Base-by-base conservation (phyloP, 129 eudicot species). In the Pittosporum tobira region DNA sequence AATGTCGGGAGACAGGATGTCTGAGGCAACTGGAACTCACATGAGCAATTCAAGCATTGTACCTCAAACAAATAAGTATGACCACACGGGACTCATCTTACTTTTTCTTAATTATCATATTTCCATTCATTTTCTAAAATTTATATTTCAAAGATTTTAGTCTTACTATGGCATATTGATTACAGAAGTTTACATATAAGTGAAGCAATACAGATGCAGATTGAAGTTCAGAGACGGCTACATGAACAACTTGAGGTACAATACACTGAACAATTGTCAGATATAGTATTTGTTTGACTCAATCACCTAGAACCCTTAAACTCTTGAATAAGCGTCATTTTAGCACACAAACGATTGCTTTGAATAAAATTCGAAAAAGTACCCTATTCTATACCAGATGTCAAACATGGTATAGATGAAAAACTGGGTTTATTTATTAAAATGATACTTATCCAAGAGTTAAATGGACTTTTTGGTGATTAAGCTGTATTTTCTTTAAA, bases 221-320 rank as follows among this genome's bases (percentile, higher is more conserved):
- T 75, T 34, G 94, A 87, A 72, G 99, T 84, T 59, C 94, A 79
- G 53, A 59, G 88, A 73, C 69, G 83, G 70, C 82, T 93, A 27
- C 86, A 84, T 62, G 94, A 87, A 68, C 99, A 93, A 79, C 96
- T 84, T 49, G 99, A 93, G 99, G 99, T 93, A 79, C 69, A 56
- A 59, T 59, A 66, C 27, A 4, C 42, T 68, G 53, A 43, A 47
- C 27, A 47, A 20, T 23, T 46, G 28, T 26, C 44, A 22, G 37
- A 30, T 30, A 55, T 22, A 53, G 16, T n/a, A n/a, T n/a, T n/a
- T n/a, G n/a, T n/a, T n/a, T n/a, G n/a, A n/a, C n/a, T n/a, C n/a
- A n/a, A n/a, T n/a, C n/a, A n/a, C n/a, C n/a, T n/a, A n/a, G n/a
- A n/a, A n/a, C n/a, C n/a, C n/a, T n/a, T n/a, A n/a, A n/a, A n/a